Percentiles rank a stretch among this genome's conserved stretches.
Conservation (phyloP, 331 rosid species). For the Malus hybrid region DNA sequence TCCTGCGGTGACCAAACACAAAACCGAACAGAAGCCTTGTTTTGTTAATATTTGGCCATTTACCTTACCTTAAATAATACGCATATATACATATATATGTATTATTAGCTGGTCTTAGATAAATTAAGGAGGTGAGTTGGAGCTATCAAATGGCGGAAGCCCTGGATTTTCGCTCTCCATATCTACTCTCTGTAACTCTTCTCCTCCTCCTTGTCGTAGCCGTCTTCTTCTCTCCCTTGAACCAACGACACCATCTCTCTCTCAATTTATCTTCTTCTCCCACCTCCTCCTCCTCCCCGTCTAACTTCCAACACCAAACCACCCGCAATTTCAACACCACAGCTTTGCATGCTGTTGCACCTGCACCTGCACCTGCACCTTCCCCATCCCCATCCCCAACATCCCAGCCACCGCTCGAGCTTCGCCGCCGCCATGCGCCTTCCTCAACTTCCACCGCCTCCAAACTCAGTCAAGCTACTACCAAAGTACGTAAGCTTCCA, state of each 20-base stretch:
- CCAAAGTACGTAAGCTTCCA: neutral
- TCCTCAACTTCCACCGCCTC: neutral
- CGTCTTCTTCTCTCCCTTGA: conserved; percentile 8
- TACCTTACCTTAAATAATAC: too few relatives aligned
- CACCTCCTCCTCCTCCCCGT: neutral
- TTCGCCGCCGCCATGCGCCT: neutral
- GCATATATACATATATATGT: too few relatives aligned
- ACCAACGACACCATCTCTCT: neutral
- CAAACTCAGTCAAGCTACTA: neutral
- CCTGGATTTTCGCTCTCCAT: neutral
- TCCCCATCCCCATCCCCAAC: neutral
- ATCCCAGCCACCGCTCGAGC: neutral
- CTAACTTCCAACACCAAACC: neutral
- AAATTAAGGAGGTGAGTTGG: too few relatives aligned
- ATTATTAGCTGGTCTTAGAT: too few relatives aligned
- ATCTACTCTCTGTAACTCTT: neutral
- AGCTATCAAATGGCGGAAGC: neutral
- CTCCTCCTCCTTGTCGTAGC: neutral
- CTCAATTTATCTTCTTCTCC: neutral
- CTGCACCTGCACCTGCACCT: neutral
- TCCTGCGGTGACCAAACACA: too few relatives aligned
- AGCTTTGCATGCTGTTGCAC: neutral
- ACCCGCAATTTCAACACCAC: neutral
- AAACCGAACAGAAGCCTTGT: too few relatives aligned
- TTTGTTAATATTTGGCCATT: too few relatives aligned